Evolutionary conservation across 2,329 filamentous ascomycete species (phyloP), one percentile per base, ranked within the genome.

Genomic region (Paramyrothecium sp.): DNA sequence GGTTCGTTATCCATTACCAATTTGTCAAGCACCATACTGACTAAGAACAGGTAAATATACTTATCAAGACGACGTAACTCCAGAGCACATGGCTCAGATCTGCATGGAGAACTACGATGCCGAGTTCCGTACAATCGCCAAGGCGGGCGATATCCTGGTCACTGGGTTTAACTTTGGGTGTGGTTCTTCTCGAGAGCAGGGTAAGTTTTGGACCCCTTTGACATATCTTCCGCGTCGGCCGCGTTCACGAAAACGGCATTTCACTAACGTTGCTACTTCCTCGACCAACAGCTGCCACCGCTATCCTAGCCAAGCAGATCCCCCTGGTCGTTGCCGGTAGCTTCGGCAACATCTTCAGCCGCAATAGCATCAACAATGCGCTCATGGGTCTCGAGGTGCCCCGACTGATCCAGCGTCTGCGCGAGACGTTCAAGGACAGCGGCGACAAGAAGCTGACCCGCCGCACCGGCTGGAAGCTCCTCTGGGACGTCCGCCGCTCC

Each of bases 61-160:
- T 0, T 98, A 98, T 74, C 91, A 96, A 70, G 93, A 98, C 69
- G 83, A 90, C 66, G 81, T 98, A 1, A 77, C 89, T 0, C 78
- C 75, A 1, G 89, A 91, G 60, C 86, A 86, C 56, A 97, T 98
- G 94, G 91, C 92, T 0, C 79, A 90, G 63, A 92, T 93, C 1
- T 93, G 90, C 73, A 97, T 98, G 92, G 84, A 89, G 71, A 98
- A 98, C 80, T 98, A 97, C 75, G 94, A 98, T 70, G 75, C 82
- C 0, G 71, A 78, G 0, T 97, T 97, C 70, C 73, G 80, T 11
- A 72, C 75, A 1, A 78, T 88, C 38, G 88, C 89, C 50, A 82
- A 83, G 61, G 69, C 84, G 0, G 87, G 86, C 52, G 93, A 98
- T 66, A 91, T 97, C 55, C 83, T 97, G 1, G 92, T 97, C 0